Base-by-base conservation (phyloP, 2,329 filamentous ascomycete species). In the Botrytis deweyae region DNA sequence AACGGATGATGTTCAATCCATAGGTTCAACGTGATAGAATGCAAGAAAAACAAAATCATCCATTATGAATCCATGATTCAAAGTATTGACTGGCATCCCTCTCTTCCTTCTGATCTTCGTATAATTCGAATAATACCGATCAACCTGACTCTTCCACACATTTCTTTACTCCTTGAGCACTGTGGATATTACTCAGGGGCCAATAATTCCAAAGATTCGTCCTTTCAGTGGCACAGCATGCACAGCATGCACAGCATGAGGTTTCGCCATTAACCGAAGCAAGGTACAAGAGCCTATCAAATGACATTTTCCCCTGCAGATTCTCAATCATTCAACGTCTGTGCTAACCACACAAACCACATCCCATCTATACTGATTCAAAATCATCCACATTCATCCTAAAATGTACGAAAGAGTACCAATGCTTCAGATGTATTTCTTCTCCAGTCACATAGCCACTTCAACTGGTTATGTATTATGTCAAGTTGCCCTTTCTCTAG, bases 351-450 rank as follows among this genome's bases (percentile, higher is more conserved):
- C 20, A 62, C 18, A 40, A n/a, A 38, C 25, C 46, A 52, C 29
- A 46, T 40, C 44, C 58, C 69, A 49, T 62, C 55, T 42, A 52
- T 46, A 62, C 20, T 29, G 18, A 68, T 40, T 9, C 46, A 29
- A 36, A 68, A 42, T 40, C 55, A 61, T 33, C 36, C 49, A 69
- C 52, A 59, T 61, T 29, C 52, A 70, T 72, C 59, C 61, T 40
- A 59, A 42, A 16, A 68, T 68, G 16, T 55, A 68, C 36, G 14
- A 16, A 44, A 18, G 12, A 10, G 36, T 55, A 16, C 49, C 38
- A 49, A 68, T 36, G 70, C 70, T 72, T 72, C 70, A 72, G 62
- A 68, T 72, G 29, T 64, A 72, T 68, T 72, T 67, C 33, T 38
- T 14, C 70, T n/a, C 33, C 22, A 2, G 61, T 22, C 40, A 59